These are phyloP conservation scores for Aspergillus ochraceus DNA, from an alignment of 2,329 filamentous ascomycete species.

Conservation along the genomic window DNA sequence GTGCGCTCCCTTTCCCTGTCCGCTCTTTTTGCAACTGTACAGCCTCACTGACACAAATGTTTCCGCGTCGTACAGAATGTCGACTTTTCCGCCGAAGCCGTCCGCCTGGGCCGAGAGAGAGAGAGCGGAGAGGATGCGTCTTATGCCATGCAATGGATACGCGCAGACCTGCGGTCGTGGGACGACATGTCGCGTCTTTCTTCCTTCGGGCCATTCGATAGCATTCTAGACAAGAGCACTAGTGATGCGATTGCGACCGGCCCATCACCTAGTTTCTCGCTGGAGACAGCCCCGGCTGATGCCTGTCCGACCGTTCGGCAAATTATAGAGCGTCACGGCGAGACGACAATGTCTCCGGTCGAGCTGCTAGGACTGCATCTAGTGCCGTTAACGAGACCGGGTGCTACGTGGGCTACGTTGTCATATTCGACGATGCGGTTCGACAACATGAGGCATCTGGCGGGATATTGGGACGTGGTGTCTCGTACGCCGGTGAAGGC, in stretches of 20 bases:
- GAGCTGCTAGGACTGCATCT: constrained; percentile 37
- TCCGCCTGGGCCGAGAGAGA: constrained; percentile 31
- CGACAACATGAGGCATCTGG: constrained; percentile 25
- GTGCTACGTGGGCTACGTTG: constrained; percentile 31
- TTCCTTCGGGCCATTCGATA: constrained; percentile 31
- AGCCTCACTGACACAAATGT: neutral
- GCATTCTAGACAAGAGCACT: constrained; percentile 39
- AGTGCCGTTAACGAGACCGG: constrained; percentile 27
- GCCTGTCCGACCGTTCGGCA: constrained; percentile 25
- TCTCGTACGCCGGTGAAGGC: constrained; percentile 33
- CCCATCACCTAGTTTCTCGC: constrained; percentile 14
- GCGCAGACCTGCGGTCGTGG: constrained; percentile 34
- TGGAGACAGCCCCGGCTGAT: constrained; percentile 5
- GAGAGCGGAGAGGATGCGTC: constrained; percentile 21
- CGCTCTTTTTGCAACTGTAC: too few species aligned
- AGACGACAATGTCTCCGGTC: constrained; percentile 29
- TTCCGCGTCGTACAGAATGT: constrained; percentile 28
- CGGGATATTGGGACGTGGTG: constrained; percentile 28
- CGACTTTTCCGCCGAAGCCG: constrained; percentile 39
- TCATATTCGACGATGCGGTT: constrained; percentile 38
- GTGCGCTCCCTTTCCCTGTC: constrained; percentile 18
- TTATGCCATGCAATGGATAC: constrained; percentile 34
- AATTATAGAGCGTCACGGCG: constrained; percentile 9
- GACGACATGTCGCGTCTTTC: constrained; percentile 25
- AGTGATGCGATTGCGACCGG: constrained; percentile 39